Evolutionary conservation across 2,329 filamentous ascomycete species (phyloP), one percentile per base, ranked within the genome.

Genomic region (Fusarium pseudograminearum): DNA sequence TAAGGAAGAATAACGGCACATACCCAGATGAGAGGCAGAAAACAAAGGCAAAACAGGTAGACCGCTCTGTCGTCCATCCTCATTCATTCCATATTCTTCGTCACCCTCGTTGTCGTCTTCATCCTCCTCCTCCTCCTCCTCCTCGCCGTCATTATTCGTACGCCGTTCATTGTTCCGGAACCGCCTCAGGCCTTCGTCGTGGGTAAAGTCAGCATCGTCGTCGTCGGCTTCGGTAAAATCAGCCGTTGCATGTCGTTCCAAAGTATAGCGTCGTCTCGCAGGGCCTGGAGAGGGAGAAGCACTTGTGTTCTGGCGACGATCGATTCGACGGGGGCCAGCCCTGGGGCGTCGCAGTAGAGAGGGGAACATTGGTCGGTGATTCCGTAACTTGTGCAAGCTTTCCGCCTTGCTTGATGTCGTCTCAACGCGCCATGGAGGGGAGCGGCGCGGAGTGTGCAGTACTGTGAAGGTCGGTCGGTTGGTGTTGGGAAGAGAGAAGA

Each of bases 21-120:
- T 84, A 93, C 92, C 92, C 71, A 97, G 85, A 79, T 94, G 90
- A 58, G 88, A 87, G 24, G 91, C 87, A 47, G 92, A 94, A 79
- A 97, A 97, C 58, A 97, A 89, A 48, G 93, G 93, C 65, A 97
- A 83, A 45, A 87, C 76, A 26, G 82, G 82, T 71, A 78, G 77
- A 57, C 63, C 69, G 40, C 74, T 71, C 28, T 71, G 76, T 56
- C 66, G 66, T 36, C 65, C 67, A 28, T 71, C 72, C 30, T 77
- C 76, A 15, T 80, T 77, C n/a, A 78, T 79, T 42, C 81, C 24
- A 14, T 83, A 80, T 59, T 57, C 51, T 33, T 86, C 84, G 48
- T 87, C 85, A 9, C 20, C 44, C 14, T 79, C 80, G 40, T 87
- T 85, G 8, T 87, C 85, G 7, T 47, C 51, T 22, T 79, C 80